Conservation (phyloP, 2,329 filamentous ascomycete species). For the Aspergillus jensenii region DNA sequence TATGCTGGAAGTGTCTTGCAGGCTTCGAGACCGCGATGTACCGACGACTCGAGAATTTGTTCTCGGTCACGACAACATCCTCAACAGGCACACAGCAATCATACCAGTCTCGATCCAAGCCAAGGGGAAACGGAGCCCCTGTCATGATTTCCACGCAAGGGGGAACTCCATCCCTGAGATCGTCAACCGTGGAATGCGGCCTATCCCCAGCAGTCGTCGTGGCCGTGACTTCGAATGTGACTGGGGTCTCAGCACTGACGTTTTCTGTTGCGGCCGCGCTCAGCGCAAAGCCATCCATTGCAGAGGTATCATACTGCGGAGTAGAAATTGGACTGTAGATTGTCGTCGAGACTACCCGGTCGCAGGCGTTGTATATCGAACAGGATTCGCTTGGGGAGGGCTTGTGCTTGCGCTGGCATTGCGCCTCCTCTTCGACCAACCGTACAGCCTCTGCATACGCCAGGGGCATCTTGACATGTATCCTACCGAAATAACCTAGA, state of each 20-base stretch:
- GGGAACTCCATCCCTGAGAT: conserved; percentile 1
- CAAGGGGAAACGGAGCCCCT: conserved; percentile 28
- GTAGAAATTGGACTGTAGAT: conserved; percentile 15
- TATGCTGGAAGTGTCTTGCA: conserved; percentile 16
- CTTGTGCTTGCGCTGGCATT: background rate
- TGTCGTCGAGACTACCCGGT: background rate
- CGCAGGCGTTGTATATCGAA: background rate
- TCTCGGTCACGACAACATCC: conserved; percentile 9
- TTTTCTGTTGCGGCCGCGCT: conserved; percentile 19
- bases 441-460: background rate
- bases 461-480: background rate
- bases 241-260: conserved; percentile 18
- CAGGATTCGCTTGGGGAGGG: background rate
- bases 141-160: conserved; percentile 34
- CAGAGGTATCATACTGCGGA: conserved; percentile 28
- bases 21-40: conserved; percentile 19
- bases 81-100: conserved; percentile 24
- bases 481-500: background rate
- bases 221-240: conserved; percentile 18
- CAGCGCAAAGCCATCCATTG: conserved; percentile 32
- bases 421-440: background rate
- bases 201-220: conserved; percentile 21
- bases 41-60: background rate
- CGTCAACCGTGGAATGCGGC: background rate
- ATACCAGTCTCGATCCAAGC: background rate